Conservation (phyloP, 352 stramenopile genomes). For the Detonula confervacea region DNA sequence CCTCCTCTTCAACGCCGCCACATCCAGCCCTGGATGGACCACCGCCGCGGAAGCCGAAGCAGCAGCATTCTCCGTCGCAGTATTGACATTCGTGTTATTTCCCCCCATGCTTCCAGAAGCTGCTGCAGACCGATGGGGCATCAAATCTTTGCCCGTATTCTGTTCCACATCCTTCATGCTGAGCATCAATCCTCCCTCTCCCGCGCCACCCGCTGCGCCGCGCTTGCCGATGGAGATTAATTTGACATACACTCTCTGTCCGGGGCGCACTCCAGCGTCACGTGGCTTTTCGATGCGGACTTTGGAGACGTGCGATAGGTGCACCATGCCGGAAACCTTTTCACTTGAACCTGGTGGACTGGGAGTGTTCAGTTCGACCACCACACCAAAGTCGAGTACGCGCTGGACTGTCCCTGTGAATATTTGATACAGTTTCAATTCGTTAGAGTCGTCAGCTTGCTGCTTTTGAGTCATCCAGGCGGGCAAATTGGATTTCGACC, state of each 20-base stretch:
- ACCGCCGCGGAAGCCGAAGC: constrained; percentile 56
- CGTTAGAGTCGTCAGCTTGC: too few species aligned
- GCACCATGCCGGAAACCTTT: constrained; percentile 89
- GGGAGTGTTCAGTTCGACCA: constrained; percentile 91
- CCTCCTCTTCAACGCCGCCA: constrained; percentile 59
- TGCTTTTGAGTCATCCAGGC: constrained; percentile 50
- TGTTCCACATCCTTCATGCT: constrained; percentile 98
- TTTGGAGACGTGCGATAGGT: constrained; percentile 92
- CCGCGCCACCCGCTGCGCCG: constrained; percentile 40
- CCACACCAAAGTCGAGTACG: constrained; percentile 96
- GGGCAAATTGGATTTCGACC: constrained; percentile 55
- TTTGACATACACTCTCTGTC: constrained; percentile 95
- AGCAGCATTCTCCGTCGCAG: constrained; percentile 11
- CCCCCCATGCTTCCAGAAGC: constrained; percentile 1
- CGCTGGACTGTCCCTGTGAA: constrained; percentile 94
- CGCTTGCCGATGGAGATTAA: constrained; percentile 91
- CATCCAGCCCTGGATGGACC: constrained; percentile 78
- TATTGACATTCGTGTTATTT: constrained; percentile 10
- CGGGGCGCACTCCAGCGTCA: constrained; percentile 89
- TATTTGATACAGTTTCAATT: constrained; percentile 91
- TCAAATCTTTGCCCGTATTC: constrained; percentile 91
- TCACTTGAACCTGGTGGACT: constrained; percentile 72
- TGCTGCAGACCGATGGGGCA: constrained; percentile 89
- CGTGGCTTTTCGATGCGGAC: constrained; percentile 88
- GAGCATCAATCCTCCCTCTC: constrained; percentile 90